phyloP scores from a whole-genome alignment of 768 basidiomycete genomes.

The Lentinula boryana region DNA sequence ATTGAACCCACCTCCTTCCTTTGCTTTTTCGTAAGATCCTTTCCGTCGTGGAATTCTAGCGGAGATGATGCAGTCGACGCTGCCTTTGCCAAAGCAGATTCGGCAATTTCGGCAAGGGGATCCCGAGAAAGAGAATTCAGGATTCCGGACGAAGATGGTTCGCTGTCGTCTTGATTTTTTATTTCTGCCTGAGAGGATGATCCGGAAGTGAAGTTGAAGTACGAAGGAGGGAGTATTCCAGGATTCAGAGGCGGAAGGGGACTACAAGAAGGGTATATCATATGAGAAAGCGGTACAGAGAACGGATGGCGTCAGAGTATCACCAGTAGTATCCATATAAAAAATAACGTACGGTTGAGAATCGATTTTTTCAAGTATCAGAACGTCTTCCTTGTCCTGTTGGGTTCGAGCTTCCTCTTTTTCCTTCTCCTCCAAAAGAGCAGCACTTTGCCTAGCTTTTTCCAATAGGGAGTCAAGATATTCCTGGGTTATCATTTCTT shows the following conservation, averaged over 20 bases:
- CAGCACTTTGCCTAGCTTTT: constrained; percentile 50
- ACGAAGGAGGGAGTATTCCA: constrained; percentile 55
- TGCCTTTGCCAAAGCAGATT: constrained; percentile 39
- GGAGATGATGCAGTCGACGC: constrained; percentile 45
- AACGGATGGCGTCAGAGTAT: not conserved
- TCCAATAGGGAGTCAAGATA: constrained; percentile 60
- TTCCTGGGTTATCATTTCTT: constrained; percentile 44
- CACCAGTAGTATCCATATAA: no score
- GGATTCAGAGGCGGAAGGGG: constrained; percentile 62
- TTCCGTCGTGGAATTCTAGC: constrained; percentile 54
- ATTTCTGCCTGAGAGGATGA: not conserved
- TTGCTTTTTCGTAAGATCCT: constrained; percentile 65
- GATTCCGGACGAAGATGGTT: constrained; percentile 23
- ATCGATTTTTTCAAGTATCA: constrained; percentile 34
- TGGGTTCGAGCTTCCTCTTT: constrained; percentile 14
- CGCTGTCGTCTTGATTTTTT: not conserved
- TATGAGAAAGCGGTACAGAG: not conserved
- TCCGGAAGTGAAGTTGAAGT: constrained; percentile 35
- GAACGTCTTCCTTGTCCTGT: constrained; percentile 45
- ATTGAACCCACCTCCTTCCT: constrained; percentile 50
- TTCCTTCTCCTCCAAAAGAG: constrained; percentile 22
- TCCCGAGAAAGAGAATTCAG: constrained; percentile 47
- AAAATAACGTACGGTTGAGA: constrained; percentile 6
- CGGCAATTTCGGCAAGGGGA: constrained; percentile 54
- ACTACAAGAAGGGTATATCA: constrained; percentile 22